phyloP scores from a whole-genome alignment of 345 rosid genomes.

The Gossypium australe region DNA sequence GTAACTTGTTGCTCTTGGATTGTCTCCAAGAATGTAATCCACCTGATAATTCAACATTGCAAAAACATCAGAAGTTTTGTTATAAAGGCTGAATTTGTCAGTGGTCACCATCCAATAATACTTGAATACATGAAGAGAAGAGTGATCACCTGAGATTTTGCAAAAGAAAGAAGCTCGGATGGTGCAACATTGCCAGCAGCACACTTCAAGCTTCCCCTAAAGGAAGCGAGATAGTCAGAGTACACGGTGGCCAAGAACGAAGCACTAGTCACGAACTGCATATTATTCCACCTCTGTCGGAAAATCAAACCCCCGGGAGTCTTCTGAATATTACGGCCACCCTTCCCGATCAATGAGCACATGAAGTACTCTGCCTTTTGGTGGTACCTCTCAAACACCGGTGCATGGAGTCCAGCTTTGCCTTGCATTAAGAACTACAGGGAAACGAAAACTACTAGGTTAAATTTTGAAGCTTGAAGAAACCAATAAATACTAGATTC shows the following conservation, averaged over 20 bases:
- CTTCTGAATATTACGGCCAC: conserved; percentile 54
- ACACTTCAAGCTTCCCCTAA: conserved; percentile 51
- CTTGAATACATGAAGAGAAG: background rate
- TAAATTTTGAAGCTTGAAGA: background rate
- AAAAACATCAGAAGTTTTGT: background rate
- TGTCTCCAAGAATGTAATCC: conserved; percentile 95
- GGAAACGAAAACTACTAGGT: background rate
- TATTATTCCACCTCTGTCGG: conserved; percentile 91
- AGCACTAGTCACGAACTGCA: conserved; percentile 96
- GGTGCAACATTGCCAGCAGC: conserved; percentile 59
- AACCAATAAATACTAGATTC: background rate
- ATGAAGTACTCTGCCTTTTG: conserved; percentile 86
- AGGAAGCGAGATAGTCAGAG: conserved; percentile 80
- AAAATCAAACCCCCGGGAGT: conserved; percentile 92
- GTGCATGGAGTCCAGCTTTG: conserved; percentile 56
- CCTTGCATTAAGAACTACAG: conserved; percentile 91
- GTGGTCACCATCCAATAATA: background rate
- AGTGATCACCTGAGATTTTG: conserved; percentile 69
- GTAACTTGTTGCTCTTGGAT: conserved; percentile 92
- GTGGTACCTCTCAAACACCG: conserved; percentile 68
- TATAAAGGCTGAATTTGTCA: too few relatives aligned
- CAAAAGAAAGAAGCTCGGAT: conserved; percentile 66
- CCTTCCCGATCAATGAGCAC: conserved; percentile 83
- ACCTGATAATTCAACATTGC: conserved; percentile 34
- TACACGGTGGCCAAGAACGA: conserved; percentile 72